Base-by-base conservation (phyloP, 2,329 filamentous ascomycete species). In the Claviceps monticola region DNA sequence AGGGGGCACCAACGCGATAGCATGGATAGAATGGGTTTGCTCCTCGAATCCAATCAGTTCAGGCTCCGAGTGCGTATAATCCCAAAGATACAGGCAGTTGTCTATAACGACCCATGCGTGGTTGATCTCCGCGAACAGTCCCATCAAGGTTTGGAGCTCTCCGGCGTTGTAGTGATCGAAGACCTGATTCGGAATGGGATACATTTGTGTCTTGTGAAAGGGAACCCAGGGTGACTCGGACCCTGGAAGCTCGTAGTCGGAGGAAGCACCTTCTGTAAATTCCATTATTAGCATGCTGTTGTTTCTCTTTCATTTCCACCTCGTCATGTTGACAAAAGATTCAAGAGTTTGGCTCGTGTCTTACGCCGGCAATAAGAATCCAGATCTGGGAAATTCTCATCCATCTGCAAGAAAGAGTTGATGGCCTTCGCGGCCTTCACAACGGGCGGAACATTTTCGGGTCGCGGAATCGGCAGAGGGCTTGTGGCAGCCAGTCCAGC, bases 31-130 rank as follows among this genome's bases (percentile, higher is more conserved):
- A 64, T 94, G 83, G 6, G 82, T 75, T 66, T 91, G 86, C 59
- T 95, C 89, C 65, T 97, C 91, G 62, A 87, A 96, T 17, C 91
- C 91, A 57, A 95, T 85, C 43, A 96, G 75, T 64, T 95, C 87
- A 5, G 91, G 88, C 59, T 91, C 88, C n/a, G 87, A 82, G 64
- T 88, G 80, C 6, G 89, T 95, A 66, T 96, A 98, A 68, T 98
- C 91, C 94, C 94, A 98, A 16, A 98, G 75, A 65, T 96, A 98
- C 45, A 98, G 75, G 56, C 88, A 87, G 70, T 95, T 96, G 71
- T 98, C 93, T 64, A 98, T 93, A 23, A 87, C 82, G 51, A 95
- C 86, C 86, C 90, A 98, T 34, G 91, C 93, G 68, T 97, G 89
- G 62, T 91, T 90, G 62, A 98, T 78, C 68, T 94, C 87, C 17